Base-by-base conservation (phyloP, 208 protist genomes). In the Blechomonas ayalai region DNA sequence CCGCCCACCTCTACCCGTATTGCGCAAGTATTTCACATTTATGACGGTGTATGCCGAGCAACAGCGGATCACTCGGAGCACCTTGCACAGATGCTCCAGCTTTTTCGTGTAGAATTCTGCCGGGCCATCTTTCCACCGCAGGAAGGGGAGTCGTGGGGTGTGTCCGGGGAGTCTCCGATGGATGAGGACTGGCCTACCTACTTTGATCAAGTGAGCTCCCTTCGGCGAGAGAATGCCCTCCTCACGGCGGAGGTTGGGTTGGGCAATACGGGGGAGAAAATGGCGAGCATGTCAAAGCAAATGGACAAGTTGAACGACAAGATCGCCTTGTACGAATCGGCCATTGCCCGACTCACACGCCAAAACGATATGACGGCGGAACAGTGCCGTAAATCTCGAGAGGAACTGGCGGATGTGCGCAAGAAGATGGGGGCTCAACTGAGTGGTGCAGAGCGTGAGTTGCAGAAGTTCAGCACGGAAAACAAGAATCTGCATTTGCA, bases 401-500 rank as follows among this genome's bases (percentile, higher is more conserved):
- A 81, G 4, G 73, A 82, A 36, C 20, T 76, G 6, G 60, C 51
- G 24, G 35, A 39, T 26, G 34, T 66, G 25, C 38, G 61, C 41
- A 4, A 45, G 18, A 35, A 62, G 13, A 35, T 63, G 24, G 40
- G 54, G 20, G n/a, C 46, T 4, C 29, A 65, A 19, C 43, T 68
- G 10, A 40, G 45, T 6, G 59, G 50, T 8, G 53, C 73, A 27
- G 73, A 84, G 25, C 57, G 73, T 28, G 74, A 89, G 1, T 47
- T 79, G 10, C 70, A 76, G 44, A 63, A 41, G 4, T 55, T 90
- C n/a, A 70, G 73, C 28, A 68, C 86, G 16, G 86, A 95, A 45
- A 91, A 88, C 59, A 90, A 90, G 42, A 82, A 95, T 34, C 63
- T 91, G 58, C 82, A 95, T 32, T 61, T 91, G 15, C 82, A 83